Percentiles rank a stretch among this genome's conserved stretches.
Evolutionary conservation across 495 filamentous ascomycete genomes (phyloP).

Genomic region (Aspergillus wentii): DNA sequence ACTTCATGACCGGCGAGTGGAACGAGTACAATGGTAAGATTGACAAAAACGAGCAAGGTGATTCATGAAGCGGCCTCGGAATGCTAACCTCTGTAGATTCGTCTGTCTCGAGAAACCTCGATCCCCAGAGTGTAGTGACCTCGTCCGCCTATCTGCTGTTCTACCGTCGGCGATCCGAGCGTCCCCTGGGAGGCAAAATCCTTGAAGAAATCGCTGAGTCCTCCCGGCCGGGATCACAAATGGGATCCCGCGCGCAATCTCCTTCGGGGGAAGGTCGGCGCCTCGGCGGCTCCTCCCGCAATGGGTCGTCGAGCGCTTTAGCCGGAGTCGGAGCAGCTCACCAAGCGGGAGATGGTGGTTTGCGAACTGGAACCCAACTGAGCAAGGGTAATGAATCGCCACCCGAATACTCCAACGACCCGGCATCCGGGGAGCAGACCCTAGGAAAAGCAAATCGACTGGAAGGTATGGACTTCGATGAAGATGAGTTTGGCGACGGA

Average conservation of each 20-base stretch:
- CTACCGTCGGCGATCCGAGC: constrained; percentile 79
- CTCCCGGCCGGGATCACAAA: constrained; percentile 40
- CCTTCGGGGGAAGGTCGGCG: constrained; percentile 76
- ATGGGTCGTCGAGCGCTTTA: constrained; percentile 81
- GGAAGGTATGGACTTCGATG: constrained; percentile 30
- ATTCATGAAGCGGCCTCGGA: not conserved
- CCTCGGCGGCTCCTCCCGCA: constrained; percentile 80
- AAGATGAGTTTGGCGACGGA: constrained; percentile 23
- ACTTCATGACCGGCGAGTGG: constrained; percentile 79
- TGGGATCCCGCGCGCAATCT: constrained; percentile 46
- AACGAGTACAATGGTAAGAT: constrained; percentile 86
- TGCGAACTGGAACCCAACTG: constrained; percentile 27
- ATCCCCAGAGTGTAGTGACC: constrained; percentile 55
- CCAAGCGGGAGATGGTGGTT: constrained; percentile 62
- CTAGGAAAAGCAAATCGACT: constrained; percentile 12
- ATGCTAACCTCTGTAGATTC: constrained; percentile 54
- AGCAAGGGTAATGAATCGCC: constrained; percentile 24
- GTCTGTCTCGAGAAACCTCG: constrained; percentile 48
- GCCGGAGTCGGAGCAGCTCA: constrained; percentile 68
- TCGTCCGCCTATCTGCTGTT: constrained; percentile 86
- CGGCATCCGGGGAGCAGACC: constrained; percentile 16
- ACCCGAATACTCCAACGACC: constrained; percentile 17
- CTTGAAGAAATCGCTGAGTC: constrained; percentile 61
- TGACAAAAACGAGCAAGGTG: constrained; percentile 2
- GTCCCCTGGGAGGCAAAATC: constrained; percentile 72